A percentile compares a stretch with the other conserved stretches of the same genome.
phyloP scores from a whole-genome alignment of 257 asterid genomes.

The Avicennia marina region DNA sequence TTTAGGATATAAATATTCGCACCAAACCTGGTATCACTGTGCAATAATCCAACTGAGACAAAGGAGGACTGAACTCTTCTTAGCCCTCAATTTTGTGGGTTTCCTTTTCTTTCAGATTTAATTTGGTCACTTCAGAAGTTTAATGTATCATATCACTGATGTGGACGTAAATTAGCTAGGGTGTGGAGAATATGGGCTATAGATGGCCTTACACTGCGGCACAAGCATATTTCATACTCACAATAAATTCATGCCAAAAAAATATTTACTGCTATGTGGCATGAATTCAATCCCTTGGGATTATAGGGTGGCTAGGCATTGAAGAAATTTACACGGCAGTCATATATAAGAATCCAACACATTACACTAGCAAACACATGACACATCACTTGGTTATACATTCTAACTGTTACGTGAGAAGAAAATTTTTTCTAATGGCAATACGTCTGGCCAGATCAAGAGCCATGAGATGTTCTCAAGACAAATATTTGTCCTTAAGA shows the following conservation, averaged over 20 bases:
- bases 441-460: conserved; percentile 46
- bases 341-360: no score
- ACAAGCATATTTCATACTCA: neutral
- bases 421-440: conserved; percentile 39
- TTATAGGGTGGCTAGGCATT: no score
- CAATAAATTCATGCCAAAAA: neutral
- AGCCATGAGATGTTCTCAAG: conserved; percentile 28
- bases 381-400: no score
- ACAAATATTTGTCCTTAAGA: conserved; percentile 13
- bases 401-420: neutral
- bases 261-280: no score
- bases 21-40: no score
- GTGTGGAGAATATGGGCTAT: neutral
- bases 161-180: neutral
- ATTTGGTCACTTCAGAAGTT: neutral
- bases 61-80: conserved; percentile 14
- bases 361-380: no score
- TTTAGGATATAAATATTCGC: no score
- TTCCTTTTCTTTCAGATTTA: neutral
- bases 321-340: no score
- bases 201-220: conserved; percentile 13
- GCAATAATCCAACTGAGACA: conserved; percentile 1
- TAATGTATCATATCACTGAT: neutral
- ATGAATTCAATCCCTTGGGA: no score
- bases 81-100: neutral